Evolutionary conservation across 2,329 filamentous ascomycete genomes (phyloP), one percentile per base, ranked within the genome.

Genomic region (Claviceps sp.): DNA sequence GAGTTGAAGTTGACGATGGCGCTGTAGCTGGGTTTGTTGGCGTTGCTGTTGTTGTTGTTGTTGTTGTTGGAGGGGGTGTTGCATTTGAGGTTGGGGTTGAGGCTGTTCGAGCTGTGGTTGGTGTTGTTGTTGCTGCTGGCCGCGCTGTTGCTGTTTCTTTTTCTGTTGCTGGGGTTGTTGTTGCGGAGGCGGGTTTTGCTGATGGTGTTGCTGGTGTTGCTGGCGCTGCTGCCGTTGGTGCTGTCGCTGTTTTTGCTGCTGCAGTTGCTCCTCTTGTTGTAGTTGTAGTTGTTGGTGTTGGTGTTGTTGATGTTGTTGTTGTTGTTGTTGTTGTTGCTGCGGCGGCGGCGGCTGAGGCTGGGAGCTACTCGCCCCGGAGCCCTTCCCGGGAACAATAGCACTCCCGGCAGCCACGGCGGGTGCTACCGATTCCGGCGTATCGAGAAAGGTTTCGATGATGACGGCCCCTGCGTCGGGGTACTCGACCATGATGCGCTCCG

Each of bases 401-500:
- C 18, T 22, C 37, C 52, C 42, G 54, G 47, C 53, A 49, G 56
- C 51, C 24, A 48, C 37, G 51, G 47, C 26, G 38, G 54, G 30
- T 46, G 47, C 5, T 5, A 14, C 47, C 16, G 55, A 38, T 38
- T 65, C 63, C 53, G 59, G 61, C 24, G 69, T 68, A 52, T 72
- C 70, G 55, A 77, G 62, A 59, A 72, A 78, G 24, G 72, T 74
- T 55, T 74, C 66, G 26, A 73, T 59, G 45, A 73, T 63, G 48
- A 72, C 63, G 56, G 70, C 64, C 22, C 69, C 70, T 48, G 65
- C 65, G 41, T 69, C 65, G 2, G 66, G 67, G 61, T 77, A 76
- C 61, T 82, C 78, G 61, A 82, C 72, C 63, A 82, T 75, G 56
- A 82, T 71, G 62, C 78, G 75, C 59, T 76, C 70, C 2, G 78